Conservation (phyloP, 176 grass and related monocot species). For the Rhipidocladum racemiflorum region DNA sequence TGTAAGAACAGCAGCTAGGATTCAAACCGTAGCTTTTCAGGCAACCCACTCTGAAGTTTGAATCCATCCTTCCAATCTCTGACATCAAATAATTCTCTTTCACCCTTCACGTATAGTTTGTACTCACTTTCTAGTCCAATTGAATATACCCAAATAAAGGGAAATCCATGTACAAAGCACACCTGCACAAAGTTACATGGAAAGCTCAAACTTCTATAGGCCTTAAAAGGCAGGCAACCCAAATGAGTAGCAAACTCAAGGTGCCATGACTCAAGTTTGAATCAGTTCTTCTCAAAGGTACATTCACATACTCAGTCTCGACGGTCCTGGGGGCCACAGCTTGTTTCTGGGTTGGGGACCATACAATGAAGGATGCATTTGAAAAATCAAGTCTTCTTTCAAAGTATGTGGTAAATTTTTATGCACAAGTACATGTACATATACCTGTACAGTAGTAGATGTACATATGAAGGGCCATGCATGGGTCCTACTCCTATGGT, state of each 20-base stretch:
- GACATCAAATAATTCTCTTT: constrained; percentile 27
- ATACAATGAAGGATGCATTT: constrained; percentile 27
- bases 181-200: constrained; percentile 28
- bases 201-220: constrained; percentile 52
- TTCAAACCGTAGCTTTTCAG: constrained; percentile 15
- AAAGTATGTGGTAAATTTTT: constrained; percentile 3
- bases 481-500: not conserved
- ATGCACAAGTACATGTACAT: not conserved
- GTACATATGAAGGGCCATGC: not conserved
- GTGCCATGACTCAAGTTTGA: constrained; percentile 45
- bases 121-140: constrained; percentile 28
- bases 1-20: not conserved
- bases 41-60: constrained; percentile 12
- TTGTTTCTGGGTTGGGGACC: not conserved
- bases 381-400: constrained; percentile 21
- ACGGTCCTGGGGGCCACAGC: not conserved
- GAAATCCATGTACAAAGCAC: constrained; percentile 53
- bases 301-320: not conserved
- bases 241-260: constrained; percentile 43
- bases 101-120: constrained; percentile 5
- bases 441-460: not conserved
- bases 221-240: constrained; percentile 51
- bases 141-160: constrained; percentile 41
- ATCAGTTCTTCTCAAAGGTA: constrained; percentile 22
- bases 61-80: constrained; percentile 23